Percentiles rank a stretch among this genome's conserved stretches.
Conservation (phyloP, 2,329 filamentous ascomycete species). For the Neonectria punicea region DNA sequence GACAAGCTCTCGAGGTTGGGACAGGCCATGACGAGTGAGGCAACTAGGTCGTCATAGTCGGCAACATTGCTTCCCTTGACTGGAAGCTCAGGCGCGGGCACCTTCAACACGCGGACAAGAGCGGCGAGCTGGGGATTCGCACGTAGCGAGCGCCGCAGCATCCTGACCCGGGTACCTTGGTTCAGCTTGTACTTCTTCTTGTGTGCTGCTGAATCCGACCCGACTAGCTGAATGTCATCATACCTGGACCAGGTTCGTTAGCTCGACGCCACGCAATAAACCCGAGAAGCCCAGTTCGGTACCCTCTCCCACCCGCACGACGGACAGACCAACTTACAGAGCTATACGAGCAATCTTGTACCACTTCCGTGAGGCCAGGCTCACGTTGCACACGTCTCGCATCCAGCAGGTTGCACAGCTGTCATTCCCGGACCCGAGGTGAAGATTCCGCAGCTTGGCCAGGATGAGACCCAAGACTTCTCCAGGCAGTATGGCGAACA, state of each 20-base stretch:
- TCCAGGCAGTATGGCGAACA: constrained; percentile 66
- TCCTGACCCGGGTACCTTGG: constrained; percentile 62
- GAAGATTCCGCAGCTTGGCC: constrained; percentile 61
- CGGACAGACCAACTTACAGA: constrained; percentile 54
- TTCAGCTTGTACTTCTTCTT: constrained; percentile 68
- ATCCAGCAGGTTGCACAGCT: constrained; percentile 75
- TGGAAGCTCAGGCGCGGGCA: constrained; percentile 57
- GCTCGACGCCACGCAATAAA: constrained; percentile 19
- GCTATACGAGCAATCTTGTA: constrained; percentile 61
- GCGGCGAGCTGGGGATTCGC: constrained; percentile 62
- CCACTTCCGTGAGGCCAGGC: constrained; percentile 62
- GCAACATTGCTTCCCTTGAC: constrained; percentile 50
- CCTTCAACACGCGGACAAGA: constrained; percentile 67
- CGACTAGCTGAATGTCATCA: constrained; percentile 67
- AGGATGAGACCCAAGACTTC: constrained; percentile 69
- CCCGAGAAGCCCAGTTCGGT: background rate
- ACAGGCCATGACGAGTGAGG: constrained; percentile 71
- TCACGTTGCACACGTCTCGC: constrained; percentile 66
- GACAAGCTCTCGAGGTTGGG: constrained; percentile 70
- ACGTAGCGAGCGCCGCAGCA: constrained; percentile 68
- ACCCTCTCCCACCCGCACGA: background rate
- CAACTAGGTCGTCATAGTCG: constrained; percentile 67
- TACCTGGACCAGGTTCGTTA: constrained; percentile 55
- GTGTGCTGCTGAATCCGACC: constrained; percentile 63
- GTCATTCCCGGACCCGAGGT: constrained; percentile 57